A percentile compares a stretch with the other conserved stretches of the same genome.
These are phyloP conservation scores for Wickerhamiella vanderwaltii DNA, from an alignment of 805 yeast species.

Conservation along the genomic window DNA sequence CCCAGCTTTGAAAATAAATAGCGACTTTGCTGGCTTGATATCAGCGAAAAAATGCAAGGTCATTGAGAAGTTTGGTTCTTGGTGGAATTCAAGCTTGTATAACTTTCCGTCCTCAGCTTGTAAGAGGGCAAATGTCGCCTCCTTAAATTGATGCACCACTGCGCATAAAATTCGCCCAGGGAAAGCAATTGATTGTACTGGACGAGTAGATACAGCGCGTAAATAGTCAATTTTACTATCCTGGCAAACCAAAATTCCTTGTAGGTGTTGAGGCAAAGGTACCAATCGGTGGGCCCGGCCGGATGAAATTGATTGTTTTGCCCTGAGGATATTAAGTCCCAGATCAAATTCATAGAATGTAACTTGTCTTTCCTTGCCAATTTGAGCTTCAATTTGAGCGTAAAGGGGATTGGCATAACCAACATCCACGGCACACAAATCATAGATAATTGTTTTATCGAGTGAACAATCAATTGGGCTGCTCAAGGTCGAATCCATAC, in stretches of 20 bases:
- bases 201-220: background rate
- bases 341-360: constrained; percentile 73
- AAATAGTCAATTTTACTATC: background rate
- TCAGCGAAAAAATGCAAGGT: constrained; percentile 53
- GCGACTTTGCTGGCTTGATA: constrained; percentile 42
- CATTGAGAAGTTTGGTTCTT: constrained; percentile 32
- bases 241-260: constrained; percentile 6
- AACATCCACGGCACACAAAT: constrained; percentile 51
- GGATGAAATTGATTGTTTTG: background rate
- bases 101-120: constrained; percentile 68
- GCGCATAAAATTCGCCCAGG: constrained; percentile 37
- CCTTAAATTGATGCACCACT: constrained; percentile 53
- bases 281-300: background rate
- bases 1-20: constrained; percentile 63
- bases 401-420: constrained; percentile 76
- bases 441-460: constrained; percentile 40
- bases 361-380: constrained; percentile 29
- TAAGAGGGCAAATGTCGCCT: constrained; percentile 49
- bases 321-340: constrained; percentile 62
- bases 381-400: constrained; percentile 62
- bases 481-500: constrained; percentile 37
- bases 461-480: constrained; percentile 64
- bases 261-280: background rate
- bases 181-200: constrained; percentile 1
- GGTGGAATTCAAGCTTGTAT: constrained; percentile 49